Conservation (phyloP, 2,329 filamentous ascomycete genomes). For the Lecanosticta acicola region DNA sequence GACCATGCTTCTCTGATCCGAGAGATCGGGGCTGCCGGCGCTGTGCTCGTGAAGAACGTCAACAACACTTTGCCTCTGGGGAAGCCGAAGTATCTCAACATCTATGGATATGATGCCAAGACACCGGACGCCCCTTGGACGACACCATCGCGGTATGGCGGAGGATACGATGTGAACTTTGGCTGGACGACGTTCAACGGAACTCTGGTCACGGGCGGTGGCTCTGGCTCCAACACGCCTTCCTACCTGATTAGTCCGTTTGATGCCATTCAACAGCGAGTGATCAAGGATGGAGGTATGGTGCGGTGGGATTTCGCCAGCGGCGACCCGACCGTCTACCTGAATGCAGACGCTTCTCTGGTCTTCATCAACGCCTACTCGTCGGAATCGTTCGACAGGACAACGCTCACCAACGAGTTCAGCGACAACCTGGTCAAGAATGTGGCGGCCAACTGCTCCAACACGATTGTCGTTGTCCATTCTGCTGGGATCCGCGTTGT, state of each 20-base stretch:
- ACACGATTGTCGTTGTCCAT: conserved; percentile 31
- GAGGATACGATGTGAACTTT: conserved; percentile 37
- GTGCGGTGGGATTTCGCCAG: conserved; percentile 26
- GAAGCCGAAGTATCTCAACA: conserved; percentile 36
- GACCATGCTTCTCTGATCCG: conserved; percentile 40
- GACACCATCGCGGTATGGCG: conserved; percentile 35
- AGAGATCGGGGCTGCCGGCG: conserved; percentile 50
- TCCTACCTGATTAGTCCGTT: conserved; percentile 19
- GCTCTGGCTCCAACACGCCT: conserved; percentile 15
- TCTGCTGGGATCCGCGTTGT: conserved; percentile 26
- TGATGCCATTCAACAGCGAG: conserved; percentile 21
- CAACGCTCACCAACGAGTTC: conserved; percentile 23
- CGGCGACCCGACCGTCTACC: conserved; percentile 23
- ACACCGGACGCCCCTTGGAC: conserved; percentile 31
- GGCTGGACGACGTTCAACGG: conserved; percentile 27
- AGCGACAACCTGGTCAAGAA: conserved; percentile 28
- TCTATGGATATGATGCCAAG: conserved; percentile 38
- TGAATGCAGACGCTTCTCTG: conserved; percentile 26
- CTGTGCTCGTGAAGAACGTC: conserved; percentile 59
- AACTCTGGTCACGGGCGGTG: conserved; percentile 18
- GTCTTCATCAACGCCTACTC: conserved; percentile 32
- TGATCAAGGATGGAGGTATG: conserved; percentile 18
- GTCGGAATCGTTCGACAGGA: conserved; percentile 26
- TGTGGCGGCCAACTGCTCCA: conserved; percentile 26
- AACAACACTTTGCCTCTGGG: conserved; percentile 51